Evolutionary conservation across 306 rosid species (phyloP).

Genomic region (Ochetophila trinervis): DNA sequence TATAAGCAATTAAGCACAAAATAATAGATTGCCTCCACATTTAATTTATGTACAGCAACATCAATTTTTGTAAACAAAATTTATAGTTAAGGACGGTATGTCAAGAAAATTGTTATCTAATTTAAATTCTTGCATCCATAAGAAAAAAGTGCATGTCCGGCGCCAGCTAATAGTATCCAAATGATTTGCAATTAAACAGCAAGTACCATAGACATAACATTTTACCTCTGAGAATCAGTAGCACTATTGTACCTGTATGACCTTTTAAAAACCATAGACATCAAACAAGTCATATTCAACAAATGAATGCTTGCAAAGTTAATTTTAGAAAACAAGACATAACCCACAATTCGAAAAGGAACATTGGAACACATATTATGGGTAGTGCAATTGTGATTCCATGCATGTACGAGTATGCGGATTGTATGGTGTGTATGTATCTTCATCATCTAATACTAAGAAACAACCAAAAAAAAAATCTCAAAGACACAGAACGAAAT

Average conservation of each 20-base stretch:
- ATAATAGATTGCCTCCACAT: too few species aligned
- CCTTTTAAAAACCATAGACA: constrained; percentile 22
- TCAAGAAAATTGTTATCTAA: constrained; percentile 14
- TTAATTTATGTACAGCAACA: constrained; percentile 2
- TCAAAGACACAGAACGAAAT: background rate
- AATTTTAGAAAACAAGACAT: background rate
- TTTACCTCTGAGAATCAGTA: constrained; percentile 20
- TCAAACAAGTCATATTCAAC: constrained; percentile 19
- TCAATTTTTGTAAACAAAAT: constrained; percentile 11
- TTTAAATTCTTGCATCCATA: background rate
- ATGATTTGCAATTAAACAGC: background rate
- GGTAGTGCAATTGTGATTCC: background rate
- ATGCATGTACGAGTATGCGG: background rate
- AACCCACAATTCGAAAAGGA: background rate
- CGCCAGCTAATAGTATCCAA: background rate
- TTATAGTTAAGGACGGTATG: constrained; percentile 9
- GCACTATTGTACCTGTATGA: constrained; percentile 21
- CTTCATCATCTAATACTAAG: background rate
- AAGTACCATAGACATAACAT: constrained; percentile 13
- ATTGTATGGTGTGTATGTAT: background rate
- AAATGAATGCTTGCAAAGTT: background rate
- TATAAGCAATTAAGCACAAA: too few species aligned
- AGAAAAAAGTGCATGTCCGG: background rate
- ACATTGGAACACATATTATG: background rate
- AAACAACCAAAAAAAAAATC: background rate